Evolutionary conservation across 331 rosid genomes (phyloP).

Genomic region (Phaseolus coccineus): DNA sequence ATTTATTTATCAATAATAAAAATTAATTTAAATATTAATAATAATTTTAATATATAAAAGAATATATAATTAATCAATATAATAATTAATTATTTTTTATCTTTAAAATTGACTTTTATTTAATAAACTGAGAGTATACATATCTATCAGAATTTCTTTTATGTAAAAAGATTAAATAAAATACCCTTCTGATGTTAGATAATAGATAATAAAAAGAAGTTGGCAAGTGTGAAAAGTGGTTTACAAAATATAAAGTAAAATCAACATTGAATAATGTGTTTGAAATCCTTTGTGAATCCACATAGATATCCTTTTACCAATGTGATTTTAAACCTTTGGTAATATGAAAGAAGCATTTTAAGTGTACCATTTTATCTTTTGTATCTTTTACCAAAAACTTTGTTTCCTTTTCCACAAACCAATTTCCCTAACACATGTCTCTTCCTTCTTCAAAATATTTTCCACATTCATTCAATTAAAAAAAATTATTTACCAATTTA

Average conservation of each 20-base stretch:
- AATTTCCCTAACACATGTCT: constrained; percentile 10
- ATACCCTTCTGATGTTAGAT: background rate
- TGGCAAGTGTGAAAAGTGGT: background rate
- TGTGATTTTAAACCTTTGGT: constrained; percentile 38
- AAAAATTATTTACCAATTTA: too few relatives aligned
- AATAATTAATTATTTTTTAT: too few relatives aligned
- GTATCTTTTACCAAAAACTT: constrained; percentile 23
- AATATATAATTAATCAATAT: too few relatives aligned
- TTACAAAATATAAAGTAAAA: constrained; percentile 32
- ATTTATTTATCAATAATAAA: too few relatives aligned
- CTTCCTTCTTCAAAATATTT: too few relatives aligned
- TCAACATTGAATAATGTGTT: constrained; percentile 51
- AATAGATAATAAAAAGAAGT: background rate
- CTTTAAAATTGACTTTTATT: too few relatives aligned
- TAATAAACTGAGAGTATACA: too few relatives aligned
- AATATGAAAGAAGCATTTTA: constrained; percentile 1
- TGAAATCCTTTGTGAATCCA: constrained; percentile 53
- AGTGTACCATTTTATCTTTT: constrained; percentile 20
- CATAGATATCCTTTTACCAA: constrained; percentile 37
- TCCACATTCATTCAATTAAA: too few relatives aligned
- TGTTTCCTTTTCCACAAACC: constrained; percentile 36
- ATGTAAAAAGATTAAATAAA: too few relatives aligned
- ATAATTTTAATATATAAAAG: too few relatives aligned
- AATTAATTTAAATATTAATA: too few relatives aligned
- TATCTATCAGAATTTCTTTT: too few relatives aligned